Conservation (phyloP, 2,329 filamentous ascomycete genomes). For the Davidsoniella australis region DNA sequence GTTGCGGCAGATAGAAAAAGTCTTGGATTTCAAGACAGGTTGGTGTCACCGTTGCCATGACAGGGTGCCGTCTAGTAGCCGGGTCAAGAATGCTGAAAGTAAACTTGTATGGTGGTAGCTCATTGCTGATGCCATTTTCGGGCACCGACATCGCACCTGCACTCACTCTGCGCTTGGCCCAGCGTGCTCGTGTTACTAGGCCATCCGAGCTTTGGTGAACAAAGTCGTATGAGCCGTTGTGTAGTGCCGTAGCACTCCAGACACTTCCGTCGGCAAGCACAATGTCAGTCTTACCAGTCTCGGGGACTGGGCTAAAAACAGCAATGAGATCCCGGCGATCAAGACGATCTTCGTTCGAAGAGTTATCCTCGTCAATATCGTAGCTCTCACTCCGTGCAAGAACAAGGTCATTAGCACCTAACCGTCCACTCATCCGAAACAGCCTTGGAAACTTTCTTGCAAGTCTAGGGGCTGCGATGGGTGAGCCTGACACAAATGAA, state of each 20-base stretch:
- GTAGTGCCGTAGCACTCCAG: slow-evolving; percentile 36
- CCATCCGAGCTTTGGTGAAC: slow-evolving; percentile 22
- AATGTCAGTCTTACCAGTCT: slow-evolving; percentile 44
- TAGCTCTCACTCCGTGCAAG: slow-evolving; percentile 57
- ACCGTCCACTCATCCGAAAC: slow-evolving; percentile 43
- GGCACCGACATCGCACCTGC: slow-evolving; percentile 17
- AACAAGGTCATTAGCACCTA: slow-evolving; percentile 54
- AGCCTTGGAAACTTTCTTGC: slow-evolving; percentile 45
- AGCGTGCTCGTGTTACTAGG: slow-evolving; percentile 4
- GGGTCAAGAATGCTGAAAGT: slow-evolving; percentile 65
- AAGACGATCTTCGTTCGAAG: slow-evolving; percentile 27
- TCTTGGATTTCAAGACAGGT: slow-evolving; percentile 52
- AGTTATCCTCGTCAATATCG: slow-evolving; percentile 29
- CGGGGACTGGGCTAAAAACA: slow-evolving; percentile 40
- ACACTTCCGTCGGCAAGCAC: slow-evolving; percentile 45
- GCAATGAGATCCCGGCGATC: slow-evolving; percentile 42
- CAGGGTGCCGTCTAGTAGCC: slow-evolving; percentile 50
- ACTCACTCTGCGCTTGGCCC: slow-evolving; percentile 7
- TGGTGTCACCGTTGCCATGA: slow-evolving; percentile 51
- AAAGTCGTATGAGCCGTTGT: slow-evolving; percentile 50
- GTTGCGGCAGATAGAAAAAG: slow-evolving; percentile 11
- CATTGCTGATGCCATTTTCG: slow-evolving; percentile 16
- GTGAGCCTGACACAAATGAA: slow-evolving; percentile 36
- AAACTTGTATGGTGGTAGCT: slow-evolving; percentile 31
- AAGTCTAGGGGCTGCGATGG: slow-evolving; percentile 38